Base-by-base conservation (phyloP, 2,329 filamentous ascomycete genomes). In the Clonostachys byssicola region DNA sequence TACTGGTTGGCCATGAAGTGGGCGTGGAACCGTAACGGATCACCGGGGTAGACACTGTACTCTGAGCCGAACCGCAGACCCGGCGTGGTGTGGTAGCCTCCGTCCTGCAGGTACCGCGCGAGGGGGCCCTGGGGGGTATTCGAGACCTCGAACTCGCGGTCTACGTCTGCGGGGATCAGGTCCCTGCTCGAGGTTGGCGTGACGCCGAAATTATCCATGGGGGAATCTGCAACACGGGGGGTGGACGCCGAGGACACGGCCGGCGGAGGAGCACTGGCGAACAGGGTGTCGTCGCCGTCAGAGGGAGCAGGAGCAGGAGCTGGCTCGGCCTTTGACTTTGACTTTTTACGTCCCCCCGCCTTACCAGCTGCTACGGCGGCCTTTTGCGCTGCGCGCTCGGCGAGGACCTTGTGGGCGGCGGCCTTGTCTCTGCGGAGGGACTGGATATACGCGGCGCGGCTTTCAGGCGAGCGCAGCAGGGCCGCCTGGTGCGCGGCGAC, bases 11-110 rank as follows among this genome's bases (percentile, higher is more conserved):
- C 89, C 57, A 96, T 78, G 64, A 96, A 97, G 65, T 99, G 94
- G 42, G 90, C 94, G 66, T 99, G 94, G 64, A 95, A 99, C 12
- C 94, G 85, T 45, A 99, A 74, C 2, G 94, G 91, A 63, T 99
- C 94, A 42, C 94, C 94, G 0, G 94, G 94, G 59, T 99, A 99
- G 6, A 95, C 89, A 56, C 91, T 90, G 67, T 95, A 96, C 60
- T 94, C 84, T 57, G 92, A 95, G 23, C 94, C 94, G 60, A 99
- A 99, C 23, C 94, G 88, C 45, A 99, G 77, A 9, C 94, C 94
- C 2, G 94, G 94, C 47, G 91, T 92, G 60, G 94, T 83, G 70
- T 87, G 97, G 68, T 92, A 96, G 44, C 87, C 88, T 16, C 79
- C 75, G 8, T 78, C 74, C 60, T 96, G 89, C 23, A 99, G 73